Evolutionary conservation across 225 moss, liverwort and hornwort genomes (phyloP).

Genomic region (Physcomitrellopsis africana): DNA sequence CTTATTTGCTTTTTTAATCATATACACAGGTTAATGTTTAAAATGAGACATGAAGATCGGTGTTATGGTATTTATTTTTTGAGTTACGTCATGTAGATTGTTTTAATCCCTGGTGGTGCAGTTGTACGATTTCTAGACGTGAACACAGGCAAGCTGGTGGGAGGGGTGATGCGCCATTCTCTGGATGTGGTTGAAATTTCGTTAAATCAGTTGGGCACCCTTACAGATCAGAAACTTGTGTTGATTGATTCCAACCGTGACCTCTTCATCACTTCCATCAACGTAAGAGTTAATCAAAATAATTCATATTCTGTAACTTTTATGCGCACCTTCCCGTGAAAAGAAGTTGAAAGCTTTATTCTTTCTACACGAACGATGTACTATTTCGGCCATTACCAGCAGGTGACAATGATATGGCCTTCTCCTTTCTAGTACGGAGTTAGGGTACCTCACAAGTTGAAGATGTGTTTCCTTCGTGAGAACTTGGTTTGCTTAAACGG

Average conservation of each 20-base stretch:
- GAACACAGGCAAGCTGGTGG: constrained; percentile 57
- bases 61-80: neutral
- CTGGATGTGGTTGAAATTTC: constrained; percentile 68
- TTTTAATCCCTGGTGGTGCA: constrained; percentile 17
- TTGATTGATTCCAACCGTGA: constrained; percentile 77
- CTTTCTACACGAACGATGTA: neutral
- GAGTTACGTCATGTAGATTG: neutral
- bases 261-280: constrained; percentile 79
- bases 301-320: neutral
- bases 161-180: constrained; percentile 61
- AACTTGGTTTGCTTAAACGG: neutral
- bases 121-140: constrained; percentile 70
- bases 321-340: neutral
- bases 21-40: neutral
- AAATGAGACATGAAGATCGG: neutral
- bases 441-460: neutral
- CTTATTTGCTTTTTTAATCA: neutral
- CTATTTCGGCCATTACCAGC: neutral
- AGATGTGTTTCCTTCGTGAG: neutral
- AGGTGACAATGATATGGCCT: neutral
- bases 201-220: constrained; percentile 65
- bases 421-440: neutral
- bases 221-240: constrained; percentile 60
- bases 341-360: neutral
- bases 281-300: constrained; percentile 43